Evolutionary conservation across 176 grass and related monocot genomes (phyloP).

Genomic region (Cenchrus purpureus): DNA sequence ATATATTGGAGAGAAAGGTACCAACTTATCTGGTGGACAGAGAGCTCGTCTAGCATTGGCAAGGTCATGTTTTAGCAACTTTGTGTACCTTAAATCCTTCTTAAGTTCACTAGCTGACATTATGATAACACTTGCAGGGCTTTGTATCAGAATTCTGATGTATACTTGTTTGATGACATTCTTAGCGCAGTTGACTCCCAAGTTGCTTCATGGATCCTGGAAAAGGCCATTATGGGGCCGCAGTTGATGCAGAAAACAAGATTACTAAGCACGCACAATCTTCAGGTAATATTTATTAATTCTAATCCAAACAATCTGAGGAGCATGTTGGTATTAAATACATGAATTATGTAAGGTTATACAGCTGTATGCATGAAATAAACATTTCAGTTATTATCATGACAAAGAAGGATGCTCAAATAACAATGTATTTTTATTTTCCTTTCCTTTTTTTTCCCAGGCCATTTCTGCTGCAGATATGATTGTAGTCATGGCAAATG

Average conservation of each 20-base stretch:
- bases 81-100: conserved; percentile 14
- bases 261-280: conserved; percentile 85
- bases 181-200: conserved; percentile 96
- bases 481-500: conserved; percentile 81
- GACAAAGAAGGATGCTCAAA: background rate
- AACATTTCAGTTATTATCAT: background rate
- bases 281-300: conserved; percentile 57
- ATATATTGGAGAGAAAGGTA: conserved; percentile 85
- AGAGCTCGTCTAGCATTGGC: conserved; percentile 89
- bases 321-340: conserved; percentile 5
- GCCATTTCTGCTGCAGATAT: conserved; percentile 89
- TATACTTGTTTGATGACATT: conserved; percentile 94
- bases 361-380: conserved; percentile 23
- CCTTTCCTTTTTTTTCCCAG: conserved; percentile 40
- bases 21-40: conserved; percentile 97
- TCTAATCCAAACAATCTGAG: background rate
- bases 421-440: background rate
- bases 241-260: conserved; percentile 77
- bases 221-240: conserved; percentile 63
- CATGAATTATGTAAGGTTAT: conserved; percentile 6
- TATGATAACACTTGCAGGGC: conserved; percentile 63
- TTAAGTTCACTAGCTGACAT: conserved; percentile 32
- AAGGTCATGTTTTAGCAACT: conserved; percentile 55
- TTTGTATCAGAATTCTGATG: conserved; percentile 81
- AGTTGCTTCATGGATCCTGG: conserved; percentile 87